Percentiles rank a stretch among this genome's conserved stretches.
Conservation (phyloP, 2,329 filamentous ascomycete genomes). For the Curvularia eragrostidis region DNA sequence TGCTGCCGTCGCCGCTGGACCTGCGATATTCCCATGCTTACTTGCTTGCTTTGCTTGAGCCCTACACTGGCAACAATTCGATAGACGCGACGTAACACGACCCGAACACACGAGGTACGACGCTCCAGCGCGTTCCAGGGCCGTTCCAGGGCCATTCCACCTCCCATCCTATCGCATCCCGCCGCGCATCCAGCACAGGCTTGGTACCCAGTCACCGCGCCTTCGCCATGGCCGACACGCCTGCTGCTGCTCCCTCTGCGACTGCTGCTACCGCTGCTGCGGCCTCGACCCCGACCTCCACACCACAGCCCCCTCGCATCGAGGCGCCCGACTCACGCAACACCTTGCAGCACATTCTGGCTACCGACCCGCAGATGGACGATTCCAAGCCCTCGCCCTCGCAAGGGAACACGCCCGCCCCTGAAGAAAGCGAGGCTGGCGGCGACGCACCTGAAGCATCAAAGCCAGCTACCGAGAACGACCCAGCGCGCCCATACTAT, state of each 20-base stretch:
- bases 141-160: neutral
- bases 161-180: conserved; percentile 8
- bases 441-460: conserved; percentile 37
- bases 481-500: conserved; percentile 48
- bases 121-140: neutral
- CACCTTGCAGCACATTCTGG: conserved; percentile 51
- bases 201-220: conserved; percentile 3
- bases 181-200: conserved; percentile 5
- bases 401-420: conserved; percentile 38
- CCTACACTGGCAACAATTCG: neutral
- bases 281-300: conserved; percentile 17
- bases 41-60: neutral
- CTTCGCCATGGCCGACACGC: conserved; percentile 12
- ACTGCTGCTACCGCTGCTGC: conserved; percentile 6
- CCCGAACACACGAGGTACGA: neutral
- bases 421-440: conserved; percentile 43
- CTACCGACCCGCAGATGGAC: conserved; percentile 46
- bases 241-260: neutral
- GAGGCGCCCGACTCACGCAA: conserved; percentile 49
- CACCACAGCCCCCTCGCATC: conserved; percentile 30
- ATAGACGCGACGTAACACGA: neutral
- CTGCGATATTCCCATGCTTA: neutral
- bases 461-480: conserved; percentile 37
- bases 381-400: conserved; percentile 40
- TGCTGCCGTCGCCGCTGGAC: conserved; percentile 5